A percentile compares a stretch with the other conserved stretches of the same genome.
Conservation (phyloP, 164 flowering plant genomes). For the Malania oleifera region DNA sequence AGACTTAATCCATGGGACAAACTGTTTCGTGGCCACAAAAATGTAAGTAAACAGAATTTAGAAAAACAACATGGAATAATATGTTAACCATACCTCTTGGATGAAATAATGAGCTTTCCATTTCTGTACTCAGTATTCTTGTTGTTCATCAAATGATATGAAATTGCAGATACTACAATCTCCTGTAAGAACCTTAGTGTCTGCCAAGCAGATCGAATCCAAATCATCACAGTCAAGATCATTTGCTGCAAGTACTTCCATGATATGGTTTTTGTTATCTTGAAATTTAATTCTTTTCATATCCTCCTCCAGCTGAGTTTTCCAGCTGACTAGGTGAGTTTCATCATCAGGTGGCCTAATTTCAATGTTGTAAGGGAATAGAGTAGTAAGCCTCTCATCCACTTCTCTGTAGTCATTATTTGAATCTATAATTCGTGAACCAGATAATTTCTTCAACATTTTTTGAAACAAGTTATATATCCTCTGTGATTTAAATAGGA, state of each 20-base stretch:
- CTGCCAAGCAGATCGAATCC: constrained; percentile 60
- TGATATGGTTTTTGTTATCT: constrained; percentile 80
- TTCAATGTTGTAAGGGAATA: constrained; percentile 85
- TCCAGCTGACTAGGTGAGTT: constrained; percentile 76
- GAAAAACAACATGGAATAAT: background rate
- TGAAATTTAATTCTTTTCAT: constrained; percentile 80
- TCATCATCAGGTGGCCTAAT: constrained; percentile 84
- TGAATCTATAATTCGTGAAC: constrained; percentile 56
- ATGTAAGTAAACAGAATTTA: no score
- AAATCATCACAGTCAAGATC: constrained; percentile 91
- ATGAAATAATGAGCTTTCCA: constrained; percentile 85
- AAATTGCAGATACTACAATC: constrained; percentile 86
- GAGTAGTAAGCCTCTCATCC: constrained; percentile 58
- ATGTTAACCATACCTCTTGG: constrained; percentile 48
- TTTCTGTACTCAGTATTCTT: constrained; percentile 75
- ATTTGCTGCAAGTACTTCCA: constrained; percentile 78
- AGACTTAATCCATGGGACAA: constrained; percentile 84
- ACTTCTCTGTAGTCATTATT: constrained; percentile 38
- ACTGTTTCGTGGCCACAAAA: constrained; percentile 33
- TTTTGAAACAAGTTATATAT: constrained; percentile 67
- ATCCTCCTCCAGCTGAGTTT: constrained; percentile 76
- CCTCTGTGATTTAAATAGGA: constrained; percentile 59
- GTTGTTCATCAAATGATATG: constrained; percentile 86
- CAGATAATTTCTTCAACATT: constrained; percentile 75
- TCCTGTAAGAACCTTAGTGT: constrained; percentile 82